Base-by-base conservation (phyloP, 139 green algal genomes). In the Desmodesmus armatus region DNA sequence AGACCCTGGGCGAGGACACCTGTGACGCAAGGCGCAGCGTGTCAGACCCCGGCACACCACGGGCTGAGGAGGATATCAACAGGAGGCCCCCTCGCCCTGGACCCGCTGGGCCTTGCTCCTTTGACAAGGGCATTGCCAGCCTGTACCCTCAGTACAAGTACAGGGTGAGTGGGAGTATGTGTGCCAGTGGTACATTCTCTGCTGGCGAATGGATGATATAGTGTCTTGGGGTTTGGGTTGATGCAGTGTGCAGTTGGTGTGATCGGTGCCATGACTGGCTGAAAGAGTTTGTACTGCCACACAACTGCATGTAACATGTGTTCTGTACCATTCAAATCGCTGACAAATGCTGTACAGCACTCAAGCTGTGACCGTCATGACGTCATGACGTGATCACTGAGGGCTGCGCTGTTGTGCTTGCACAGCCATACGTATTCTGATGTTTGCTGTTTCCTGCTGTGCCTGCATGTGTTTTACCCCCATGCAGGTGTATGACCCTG, bases 1-100 rank as follows among this genome's bases (percentile, higher is more conserved):
- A 95, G 89, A 95, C 92, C 9, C 79, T 95, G 35, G 92, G 92
- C 0, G 87, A 92, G 82, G 92, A 95, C 88, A 94, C 92, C 3
- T 95, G 92, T 51, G 92, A 95, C 70, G 92, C 92, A 19, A 88
- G 92, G 43, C 87, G 89, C 82, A 88, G 85, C 40, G 82, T 88
- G 0, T 70, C 31, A 25, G 87, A 92, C 65, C 89, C 86, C 49
- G n/a, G n/a, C n/a, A n/a, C n/a, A n/a, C n/a, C n/a, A n/a, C n/a
- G n/a, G n/a, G n/a, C n/a, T n/a, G 63, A 43, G 21, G 67, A 5
- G 15, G 33, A 60, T 6, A 2, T 17, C 5, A n/a, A 72, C 67
- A 35, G 35, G 7, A 11, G 29, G 6, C n/a, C n/a, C n/a, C n/a
- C n/a, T n/a, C n/a, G n/a, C n/a, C n/a, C n/a, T n/a, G 40, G 27